phyloP scores from a whole-genome alignment of 1,139 yeast species.

The Taiozyma sp. region DNA sequence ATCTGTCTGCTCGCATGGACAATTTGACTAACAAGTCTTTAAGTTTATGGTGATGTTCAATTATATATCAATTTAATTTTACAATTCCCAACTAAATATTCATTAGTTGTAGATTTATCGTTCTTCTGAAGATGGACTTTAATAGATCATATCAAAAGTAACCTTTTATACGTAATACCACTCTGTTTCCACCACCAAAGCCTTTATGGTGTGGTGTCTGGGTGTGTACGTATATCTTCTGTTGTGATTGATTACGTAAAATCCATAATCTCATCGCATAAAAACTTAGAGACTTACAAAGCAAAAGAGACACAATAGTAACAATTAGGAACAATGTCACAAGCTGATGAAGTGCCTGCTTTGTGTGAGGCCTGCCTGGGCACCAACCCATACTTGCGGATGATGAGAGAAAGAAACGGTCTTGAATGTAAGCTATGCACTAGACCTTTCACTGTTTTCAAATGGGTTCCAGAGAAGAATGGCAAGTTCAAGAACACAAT shows the following conservation, averaged over 20 bases:
- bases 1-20: background rate
- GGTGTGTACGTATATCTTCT: no score
- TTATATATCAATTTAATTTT: background rate
- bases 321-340: background rate
- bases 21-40: constrained; percentile 4
- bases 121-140: no score
- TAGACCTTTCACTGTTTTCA: constrained; percentile 74
- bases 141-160: no score
- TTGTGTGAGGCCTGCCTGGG: constrained; percentile 78
- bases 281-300: background rate
- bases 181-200: no score
- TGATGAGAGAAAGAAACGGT: constrained; percentile 72
- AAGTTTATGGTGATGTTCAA: background rate
- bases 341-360: constrained; percentile 28
- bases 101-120: background rate
- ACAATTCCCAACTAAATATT: background rate
- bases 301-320: background rate
- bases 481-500: constrained; percentile 45
- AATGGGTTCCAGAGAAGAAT: constrained; percentile 53
- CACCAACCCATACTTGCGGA: constrained; percentile 53
- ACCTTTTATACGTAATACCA: no score
- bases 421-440: constrained; percentile 79
- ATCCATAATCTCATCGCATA: background rate
- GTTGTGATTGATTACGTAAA: background rate
- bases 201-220: no score